These are phyloP conservation scores for Aureobasidium sp. DNA, from an alignment of 2,329 filamentous ascomycete species.

Conservation along the genomic window DNA sequence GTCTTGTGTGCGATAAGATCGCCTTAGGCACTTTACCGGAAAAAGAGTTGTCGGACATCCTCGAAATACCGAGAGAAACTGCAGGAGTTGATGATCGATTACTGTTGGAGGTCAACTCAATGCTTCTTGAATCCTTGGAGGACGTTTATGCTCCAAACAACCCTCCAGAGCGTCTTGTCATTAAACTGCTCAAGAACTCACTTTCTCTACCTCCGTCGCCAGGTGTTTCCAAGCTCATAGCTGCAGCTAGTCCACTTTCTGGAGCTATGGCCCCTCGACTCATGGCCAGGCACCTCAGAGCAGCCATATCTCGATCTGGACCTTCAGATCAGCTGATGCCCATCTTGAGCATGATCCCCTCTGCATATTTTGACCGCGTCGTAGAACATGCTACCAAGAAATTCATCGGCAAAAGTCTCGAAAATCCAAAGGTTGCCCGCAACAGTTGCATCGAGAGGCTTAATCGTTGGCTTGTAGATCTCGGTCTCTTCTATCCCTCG, in stretches of 20 bases:
- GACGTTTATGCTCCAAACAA: neutral
- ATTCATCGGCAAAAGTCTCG: neutral
- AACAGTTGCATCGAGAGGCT: neutral
- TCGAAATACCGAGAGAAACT: neutral
- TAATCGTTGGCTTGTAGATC: neutral
- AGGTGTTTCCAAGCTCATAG: neutral
- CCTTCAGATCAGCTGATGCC: neutral
- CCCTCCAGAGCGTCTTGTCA: neutral
- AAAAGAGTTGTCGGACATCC: conserved; percentile 8
- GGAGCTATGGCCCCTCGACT: neutral
- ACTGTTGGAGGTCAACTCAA: neutral
- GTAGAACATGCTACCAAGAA: neutral
- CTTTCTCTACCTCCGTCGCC: neutral
- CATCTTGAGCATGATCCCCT: neutral
- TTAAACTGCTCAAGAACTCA: neutral
- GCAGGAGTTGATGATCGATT: neutral
- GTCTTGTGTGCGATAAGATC: conserved; percentile 19
- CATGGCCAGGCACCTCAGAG: neutral
- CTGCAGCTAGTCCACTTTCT: neutral
- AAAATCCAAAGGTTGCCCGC: neutral
- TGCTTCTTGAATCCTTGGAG: neutral
- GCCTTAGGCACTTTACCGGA: conserved; percentile 16
- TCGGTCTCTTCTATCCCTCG: neutral
- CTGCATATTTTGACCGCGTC: neutral
- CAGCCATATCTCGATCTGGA: neutral